A percentile compares a stretch with the other conserved stretches of the same genome.
These are phyloP conservation scores for Ceratocystis harringtonii DNA, from an alignment of 2,329 filamentous ascomycete genomes.

Conservation along the genomic window DNA sequence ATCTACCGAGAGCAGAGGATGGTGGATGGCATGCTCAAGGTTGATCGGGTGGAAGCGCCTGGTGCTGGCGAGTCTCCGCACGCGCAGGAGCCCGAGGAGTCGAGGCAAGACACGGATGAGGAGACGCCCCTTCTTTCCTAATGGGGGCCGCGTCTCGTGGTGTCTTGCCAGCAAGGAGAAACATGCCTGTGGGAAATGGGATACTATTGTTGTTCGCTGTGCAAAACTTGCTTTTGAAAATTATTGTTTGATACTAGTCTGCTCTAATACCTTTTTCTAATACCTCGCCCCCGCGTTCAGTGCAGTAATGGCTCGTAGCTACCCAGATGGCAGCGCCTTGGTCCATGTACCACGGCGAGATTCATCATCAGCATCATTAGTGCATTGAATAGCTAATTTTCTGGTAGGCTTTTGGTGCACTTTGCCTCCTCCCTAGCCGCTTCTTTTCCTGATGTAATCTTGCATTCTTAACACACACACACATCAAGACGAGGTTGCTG, in stretches of 20 bases:
- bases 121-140: constrained; percentile 24
- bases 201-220: neutral
- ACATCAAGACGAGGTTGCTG: neutral
- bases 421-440: neutral
- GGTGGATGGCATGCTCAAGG: constrained; percentile 5
- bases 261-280: neutral
- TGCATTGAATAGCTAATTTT: neutral
- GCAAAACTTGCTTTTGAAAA: neutral
- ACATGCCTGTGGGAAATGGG: neutral
- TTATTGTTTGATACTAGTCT: neutral
- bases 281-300: no score
- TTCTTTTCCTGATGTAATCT: neutral
- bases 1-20: constrained; percentile 25
- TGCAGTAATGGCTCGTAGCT: no score
- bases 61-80: neutral
- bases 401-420: neutral
- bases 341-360: no score
- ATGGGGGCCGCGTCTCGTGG: neutral
- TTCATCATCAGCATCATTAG: no score
- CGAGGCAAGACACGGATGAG: constrained; percentile 20
- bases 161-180: neutral
- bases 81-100: neutral
- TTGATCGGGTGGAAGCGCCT: neutral
- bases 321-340: no score
- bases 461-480: neutral